Percentiles rank a stretch among this genome's conserved stretches.
Conservation (phyloP, 176 grass and related monocot genomes). For the Cenchrus purpureus region DNA sequence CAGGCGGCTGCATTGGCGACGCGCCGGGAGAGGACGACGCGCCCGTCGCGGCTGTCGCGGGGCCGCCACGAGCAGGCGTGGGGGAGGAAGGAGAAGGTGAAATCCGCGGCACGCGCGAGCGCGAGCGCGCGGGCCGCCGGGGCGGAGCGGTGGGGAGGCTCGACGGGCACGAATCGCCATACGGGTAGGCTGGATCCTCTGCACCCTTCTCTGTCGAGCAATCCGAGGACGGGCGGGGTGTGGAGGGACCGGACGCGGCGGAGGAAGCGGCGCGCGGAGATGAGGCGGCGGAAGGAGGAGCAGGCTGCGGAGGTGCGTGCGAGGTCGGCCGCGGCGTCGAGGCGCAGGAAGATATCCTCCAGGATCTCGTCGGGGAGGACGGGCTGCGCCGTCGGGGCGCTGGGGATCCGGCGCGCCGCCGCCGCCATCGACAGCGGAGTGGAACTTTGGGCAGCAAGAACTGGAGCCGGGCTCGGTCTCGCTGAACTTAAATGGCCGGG, state of each 20-base stretch:
- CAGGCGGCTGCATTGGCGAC: neutral
- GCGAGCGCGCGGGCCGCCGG: neutral
- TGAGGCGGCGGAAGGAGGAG: neutral
- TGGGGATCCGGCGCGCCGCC: too few relatives aligned
- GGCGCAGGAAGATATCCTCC: neutral
- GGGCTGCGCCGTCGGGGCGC: neutral
- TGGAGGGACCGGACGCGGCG: neutral
- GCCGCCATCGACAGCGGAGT: neutral
- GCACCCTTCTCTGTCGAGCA: too few relatives aligned
- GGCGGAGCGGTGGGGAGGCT: neutral
- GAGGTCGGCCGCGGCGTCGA: neutral
- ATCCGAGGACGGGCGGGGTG: neutral
- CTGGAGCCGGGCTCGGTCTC: too few relatives aligned
- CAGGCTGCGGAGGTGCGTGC: neutral
- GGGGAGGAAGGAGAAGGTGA: conserved; percentile 37
- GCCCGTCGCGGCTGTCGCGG: conserved; percentile 30
- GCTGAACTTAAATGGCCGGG: too few relatives aligned
- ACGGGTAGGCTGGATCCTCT: too few relatives aligned
- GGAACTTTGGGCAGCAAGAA: too few relatives aligned
- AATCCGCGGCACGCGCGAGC: neutral
- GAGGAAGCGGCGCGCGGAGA: neutral
- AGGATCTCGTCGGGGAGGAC: neutral
- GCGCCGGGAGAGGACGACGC: conserved; percentile 30
- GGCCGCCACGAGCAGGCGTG: neutral
- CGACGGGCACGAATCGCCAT: neutral